These are phyloP conservation scores for Xerocomellus amylosporus DNA, from an alignment of 768 basidiomycete species.

Conservation along the genomic window DNA sequence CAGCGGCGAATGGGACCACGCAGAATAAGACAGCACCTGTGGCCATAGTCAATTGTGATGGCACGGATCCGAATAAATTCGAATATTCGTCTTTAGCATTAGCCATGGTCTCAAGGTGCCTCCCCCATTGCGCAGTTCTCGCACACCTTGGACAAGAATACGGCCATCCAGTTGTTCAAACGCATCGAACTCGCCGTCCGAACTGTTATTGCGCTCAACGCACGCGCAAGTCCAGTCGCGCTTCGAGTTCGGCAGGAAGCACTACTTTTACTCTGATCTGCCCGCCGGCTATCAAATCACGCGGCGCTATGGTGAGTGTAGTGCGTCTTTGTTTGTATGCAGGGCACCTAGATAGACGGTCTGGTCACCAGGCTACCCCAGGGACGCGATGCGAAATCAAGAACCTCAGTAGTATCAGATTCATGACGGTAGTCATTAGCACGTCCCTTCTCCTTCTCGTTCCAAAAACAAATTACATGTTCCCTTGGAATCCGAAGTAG, in stretches of 20 bases:
- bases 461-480: background rate
- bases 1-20: too few species aligned
- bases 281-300: conserved; percentile 97
- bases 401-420: conserved; percentile 85
- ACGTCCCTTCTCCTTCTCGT: conserved; percentile 20
- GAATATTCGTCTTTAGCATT: conserved; percentile 91
- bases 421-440: conserved; percentile 86
- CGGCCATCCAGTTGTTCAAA: conserved; percentile 96
- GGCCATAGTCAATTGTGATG: too few species aligned
- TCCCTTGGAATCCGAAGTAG: conserved; percentile 71
- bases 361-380: too few species aligned
- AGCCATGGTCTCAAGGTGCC: conserved; percentile 98
- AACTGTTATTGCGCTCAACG: conserved; percentile 74
- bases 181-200: conserved; percentile 72
- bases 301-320: conserved; percentile 87
- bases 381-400: conserved; percentile 79
- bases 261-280: conserved; percentile 96
- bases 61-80: conserved; percentile 69
- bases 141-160: conserved; percentile 99
- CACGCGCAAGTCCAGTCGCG: conserved; percentile 58
- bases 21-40: too few species aligned
- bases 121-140: conserved; percentile 96
- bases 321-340: too few species aligned
- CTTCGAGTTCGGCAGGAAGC: conserved; percentile 93
- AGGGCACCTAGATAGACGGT: too few species aligned